Conservation (phyloP, 306 rosid species). For the Vicia sativa region DNA sequence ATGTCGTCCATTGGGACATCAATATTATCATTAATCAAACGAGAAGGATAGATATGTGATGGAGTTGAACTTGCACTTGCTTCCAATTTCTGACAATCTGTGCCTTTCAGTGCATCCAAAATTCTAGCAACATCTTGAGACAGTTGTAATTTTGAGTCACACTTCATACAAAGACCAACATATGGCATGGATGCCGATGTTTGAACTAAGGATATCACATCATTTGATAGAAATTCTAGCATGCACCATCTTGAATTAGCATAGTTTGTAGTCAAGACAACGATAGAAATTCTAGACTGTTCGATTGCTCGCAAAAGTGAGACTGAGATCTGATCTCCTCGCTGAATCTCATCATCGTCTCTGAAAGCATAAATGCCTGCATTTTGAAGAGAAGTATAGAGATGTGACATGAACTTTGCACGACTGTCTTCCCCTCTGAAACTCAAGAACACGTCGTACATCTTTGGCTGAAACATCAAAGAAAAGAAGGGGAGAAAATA, state of each 20-base stretch:
- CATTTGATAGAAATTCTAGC: conserved; percentile 6
- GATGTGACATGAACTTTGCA: not conserved
- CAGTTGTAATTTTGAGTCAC: not conserved
- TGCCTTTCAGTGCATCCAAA: not conserved
- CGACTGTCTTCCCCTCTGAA: conserved; percentile 28
- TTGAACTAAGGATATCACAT: not conserved
- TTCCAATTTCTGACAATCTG: not conserved
- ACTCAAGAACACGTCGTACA: conserved; percentile 26
- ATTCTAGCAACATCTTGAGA: conserved; percentile 3
- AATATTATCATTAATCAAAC: not conserved
- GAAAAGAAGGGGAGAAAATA: not conserved
- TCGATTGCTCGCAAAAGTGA: not conserved
- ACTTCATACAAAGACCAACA: not conserved
- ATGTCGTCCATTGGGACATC: not conserved
- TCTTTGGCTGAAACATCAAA: conserved; percentile 1
- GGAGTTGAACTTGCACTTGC: not conserved
- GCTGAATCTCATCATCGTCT: conserved; percentile 1
- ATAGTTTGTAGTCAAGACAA: conserved; percentile 32
- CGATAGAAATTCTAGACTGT: not conserved
- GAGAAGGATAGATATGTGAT: not conserved
- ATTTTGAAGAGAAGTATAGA: not conserved
- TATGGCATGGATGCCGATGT: not conserved
- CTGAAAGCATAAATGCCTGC: not conserved
- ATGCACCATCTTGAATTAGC: conserved; percentile 41
- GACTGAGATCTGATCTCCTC: not conserved